A percentile compares a stretch with the other conserved stretches of the same genome.
Evolutionary conservation across 2,329 filamentous ascomycete genomes (phyloP).

Genomic region (Fusarium foetens): DNA sequence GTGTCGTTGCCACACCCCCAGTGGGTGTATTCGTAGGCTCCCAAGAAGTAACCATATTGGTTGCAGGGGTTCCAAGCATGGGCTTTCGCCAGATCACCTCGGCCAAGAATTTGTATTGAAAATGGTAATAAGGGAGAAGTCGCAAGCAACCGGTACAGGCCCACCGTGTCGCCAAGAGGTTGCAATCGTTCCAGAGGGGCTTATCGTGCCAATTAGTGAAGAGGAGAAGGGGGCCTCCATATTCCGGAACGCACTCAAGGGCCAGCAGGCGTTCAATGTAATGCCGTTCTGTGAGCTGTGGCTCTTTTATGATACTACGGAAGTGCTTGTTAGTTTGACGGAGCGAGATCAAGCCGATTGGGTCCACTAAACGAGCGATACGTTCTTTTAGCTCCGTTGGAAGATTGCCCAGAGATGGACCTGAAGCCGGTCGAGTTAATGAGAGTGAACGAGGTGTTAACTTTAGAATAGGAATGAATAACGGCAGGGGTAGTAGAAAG

Average conservation of each 20-base stretch:
- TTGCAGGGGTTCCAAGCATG: neutral
- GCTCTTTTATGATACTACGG: no score
- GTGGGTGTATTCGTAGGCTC: neutral
- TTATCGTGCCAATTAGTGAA: neutral
- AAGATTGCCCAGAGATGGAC: neutral
- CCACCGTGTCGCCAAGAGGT: neutral
- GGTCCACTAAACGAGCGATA: neutral
- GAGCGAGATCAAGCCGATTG: neutral
- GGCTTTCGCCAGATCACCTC: neutral
- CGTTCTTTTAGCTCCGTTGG: neutral
- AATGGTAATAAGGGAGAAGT: neutral
- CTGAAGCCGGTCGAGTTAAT: no score
- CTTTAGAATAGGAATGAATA: no score
- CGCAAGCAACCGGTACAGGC: neutral
- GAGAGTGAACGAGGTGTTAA: no score
- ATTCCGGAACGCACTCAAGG: neutral
- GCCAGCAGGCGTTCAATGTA: neutral
- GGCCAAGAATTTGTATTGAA: neutral
- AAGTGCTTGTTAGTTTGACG: neutral
- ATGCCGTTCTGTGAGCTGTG: no score
- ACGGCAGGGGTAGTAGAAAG: no score
- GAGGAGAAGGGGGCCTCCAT: neutral
- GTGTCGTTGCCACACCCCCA: neutral
- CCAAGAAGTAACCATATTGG: neutral
- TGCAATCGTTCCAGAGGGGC: neutral